phyloP scores from a whole-genome alignment of 2,329 filamentous ascomycete species.

The Aureobasidium sp. region DNA sequence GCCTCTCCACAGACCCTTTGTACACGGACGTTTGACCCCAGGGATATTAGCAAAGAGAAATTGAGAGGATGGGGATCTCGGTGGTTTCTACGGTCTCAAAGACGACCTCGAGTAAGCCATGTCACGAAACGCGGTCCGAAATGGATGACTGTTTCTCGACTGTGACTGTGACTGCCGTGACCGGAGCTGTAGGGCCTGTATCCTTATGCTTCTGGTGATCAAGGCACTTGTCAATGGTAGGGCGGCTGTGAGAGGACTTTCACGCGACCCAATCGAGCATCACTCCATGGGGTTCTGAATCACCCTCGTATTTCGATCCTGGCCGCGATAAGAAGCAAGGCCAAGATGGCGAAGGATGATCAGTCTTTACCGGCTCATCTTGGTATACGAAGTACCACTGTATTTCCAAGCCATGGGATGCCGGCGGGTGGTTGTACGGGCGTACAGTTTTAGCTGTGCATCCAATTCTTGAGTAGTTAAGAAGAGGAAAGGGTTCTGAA shows the following conservation, averaged over 20 bases:
- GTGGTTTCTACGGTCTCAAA: not conserved
- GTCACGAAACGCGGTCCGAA: not conserved
- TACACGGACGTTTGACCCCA: conserved; percentile 4
- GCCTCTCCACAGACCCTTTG: conserved; percentile 1
- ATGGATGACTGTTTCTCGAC: not conserved
- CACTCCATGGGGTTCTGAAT: not conserved
- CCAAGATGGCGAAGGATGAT: not conserved
- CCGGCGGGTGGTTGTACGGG: not conserved
- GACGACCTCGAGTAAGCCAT: not conserved
- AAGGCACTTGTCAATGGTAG: not conserved
- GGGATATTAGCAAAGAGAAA: conserved; percentile 12
- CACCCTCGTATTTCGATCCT: not conserved
- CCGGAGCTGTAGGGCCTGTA: not conserved
- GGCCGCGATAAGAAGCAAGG: conserved; percentile 5
- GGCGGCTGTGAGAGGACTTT: not conserved
- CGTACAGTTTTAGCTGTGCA: not conserved
- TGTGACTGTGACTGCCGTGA: not conserved
- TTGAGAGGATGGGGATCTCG: not conserved
- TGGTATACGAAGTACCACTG: not conserved
- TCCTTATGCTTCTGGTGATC: not conserved
- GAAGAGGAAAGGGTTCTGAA: not conserved
- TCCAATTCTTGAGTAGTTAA: not conserved
- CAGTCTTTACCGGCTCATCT: not conserved
- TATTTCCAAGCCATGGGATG: not conserved
- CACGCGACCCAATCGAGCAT: not conserved